phyloP scores from a whole-genome alignment of 2,329 filamentous ascomycete genomes.

The Apiospora arundinis region DNA sequence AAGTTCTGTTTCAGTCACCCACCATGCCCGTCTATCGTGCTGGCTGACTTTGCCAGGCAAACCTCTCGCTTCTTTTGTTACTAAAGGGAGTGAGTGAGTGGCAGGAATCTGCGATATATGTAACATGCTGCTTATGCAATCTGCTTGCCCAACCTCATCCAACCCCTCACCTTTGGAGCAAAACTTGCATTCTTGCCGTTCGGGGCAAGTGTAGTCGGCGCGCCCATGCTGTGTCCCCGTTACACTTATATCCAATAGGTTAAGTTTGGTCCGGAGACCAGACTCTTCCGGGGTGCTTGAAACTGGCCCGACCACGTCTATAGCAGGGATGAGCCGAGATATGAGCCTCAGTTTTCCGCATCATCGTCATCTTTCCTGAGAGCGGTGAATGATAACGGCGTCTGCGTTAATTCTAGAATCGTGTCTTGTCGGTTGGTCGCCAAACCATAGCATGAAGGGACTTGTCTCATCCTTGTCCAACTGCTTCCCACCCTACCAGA shows the following conservation, averaged over 20 bases:
- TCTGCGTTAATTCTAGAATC: background rate
- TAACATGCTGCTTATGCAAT: background rate
- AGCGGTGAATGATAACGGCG: background rate
- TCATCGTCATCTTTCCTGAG: background rate
- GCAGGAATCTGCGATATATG: background rate
- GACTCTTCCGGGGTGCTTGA: background rate
- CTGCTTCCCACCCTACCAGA: background rate
- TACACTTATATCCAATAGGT: background rate
- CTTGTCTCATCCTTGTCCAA: background rate
- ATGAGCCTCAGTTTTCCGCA: conserved; percentile 5
- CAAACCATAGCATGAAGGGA: background rate
- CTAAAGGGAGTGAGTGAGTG: background rate
- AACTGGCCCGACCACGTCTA: background rate
- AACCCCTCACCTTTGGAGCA: background rate
- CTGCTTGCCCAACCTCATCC: background rate
- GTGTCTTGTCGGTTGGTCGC: background rate
- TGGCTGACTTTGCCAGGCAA: background rate
- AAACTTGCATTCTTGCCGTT: background rate
- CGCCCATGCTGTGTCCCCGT: conserved; percentile 3
- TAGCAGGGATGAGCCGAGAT: background rate
- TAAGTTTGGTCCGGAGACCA: background rate
- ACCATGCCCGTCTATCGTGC: background rate
- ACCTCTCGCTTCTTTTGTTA: background rate
- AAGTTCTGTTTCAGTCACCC: background rate
- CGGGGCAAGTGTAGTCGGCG: background rate